Evolutionary conservation across 2,329 filamentous ascomycete genomes (phyloP).

Genomic region (Clarireedia homoeocarpa): DNA sequence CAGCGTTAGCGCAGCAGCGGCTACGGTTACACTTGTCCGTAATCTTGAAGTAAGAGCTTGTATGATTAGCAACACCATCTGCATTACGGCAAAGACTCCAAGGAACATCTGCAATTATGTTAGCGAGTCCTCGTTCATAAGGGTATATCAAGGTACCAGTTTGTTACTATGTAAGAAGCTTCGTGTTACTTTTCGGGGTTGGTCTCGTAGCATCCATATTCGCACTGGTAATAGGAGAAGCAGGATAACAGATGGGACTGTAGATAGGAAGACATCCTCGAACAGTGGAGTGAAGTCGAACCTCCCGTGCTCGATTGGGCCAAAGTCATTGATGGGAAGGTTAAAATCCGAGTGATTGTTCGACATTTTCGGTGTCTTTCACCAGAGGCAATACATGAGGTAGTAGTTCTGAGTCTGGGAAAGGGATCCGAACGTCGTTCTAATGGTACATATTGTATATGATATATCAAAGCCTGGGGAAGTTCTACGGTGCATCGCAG

Average conservation of each 20-base stretch:
- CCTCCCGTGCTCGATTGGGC: constrained; percentile 12
- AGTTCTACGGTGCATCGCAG: no score
- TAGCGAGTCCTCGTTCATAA: neutral
- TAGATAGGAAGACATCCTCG: constrained; percentile 20
- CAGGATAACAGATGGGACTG: constrained; percentile 16
- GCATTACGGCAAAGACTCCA: constrained; percentile 16
- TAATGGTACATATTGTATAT: neutral
- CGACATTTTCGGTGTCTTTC: neutral
- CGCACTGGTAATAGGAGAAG: constrained; percentile 17
- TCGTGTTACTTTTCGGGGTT: constrained; percentile 18
- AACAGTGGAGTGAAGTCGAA: constrained; percentile 25
- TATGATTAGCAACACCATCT: constrained; percentile 15
- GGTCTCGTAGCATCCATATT: constrained; percentile 11
- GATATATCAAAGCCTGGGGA: neutral
- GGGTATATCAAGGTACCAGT: constrained; percentile 10
- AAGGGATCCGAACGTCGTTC: neutral
- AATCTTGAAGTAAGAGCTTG: constrained; percentile 6
- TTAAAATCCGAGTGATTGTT: neutral
- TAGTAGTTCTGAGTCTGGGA: neutral
- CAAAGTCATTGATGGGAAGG: constrained; percentile 11
- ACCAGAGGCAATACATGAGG: neutral
- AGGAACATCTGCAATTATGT: constrained; percentile 25
- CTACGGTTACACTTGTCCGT: constrained; percentile 14
- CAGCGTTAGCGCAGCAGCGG: constrained; percentile 15
- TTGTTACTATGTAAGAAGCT: constrained; percentile 19